phyloP scores from a whole-genome alignment of 352 stramenopile species.

The Thraustochytrium sp. region DNA sequence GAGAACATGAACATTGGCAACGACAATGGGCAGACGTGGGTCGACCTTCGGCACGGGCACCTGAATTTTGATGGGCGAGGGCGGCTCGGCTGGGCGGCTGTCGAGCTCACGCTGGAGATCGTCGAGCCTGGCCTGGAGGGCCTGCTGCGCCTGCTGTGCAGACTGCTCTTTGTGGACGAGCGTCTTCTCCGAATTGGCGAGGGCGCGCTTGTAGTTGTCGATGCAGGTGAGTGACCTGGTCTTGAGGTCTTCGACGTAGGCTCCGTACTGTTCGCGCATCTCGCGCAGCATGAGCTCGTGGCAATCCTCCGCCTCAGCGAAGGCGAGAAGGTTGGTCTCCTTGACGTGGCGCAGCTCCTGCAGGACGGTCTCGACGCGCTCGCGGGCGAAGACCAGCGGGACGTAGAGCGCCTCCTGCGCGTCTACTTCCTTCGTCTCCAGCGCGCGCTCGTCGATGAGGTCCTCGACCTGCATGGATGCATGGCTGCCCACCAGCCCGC shows the following conservation, averaged over 20 bases:
- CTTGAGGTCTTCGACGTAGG: not conserved
- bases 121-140: not conserved
- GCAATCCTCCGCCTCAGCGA: conserved; percentile 10
- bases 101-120: not conserved
- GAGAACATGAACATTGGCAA: not conserved
- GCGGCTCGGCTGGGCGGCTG: not conserved
- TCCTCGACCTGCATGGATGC: not conserved
- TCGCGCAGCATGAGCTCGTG: conserved; percentile 1
- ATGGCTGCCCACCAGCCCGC: conserved; percentile 26
- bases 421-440: not conserved
- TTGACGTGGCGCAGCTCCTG: not conserved
- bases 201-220: conserved; percentile 9
- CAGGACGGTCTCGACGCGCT: not conserved
- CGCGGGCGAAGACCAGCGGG: not conserved
- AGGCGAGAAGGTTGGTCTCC: not conserved
- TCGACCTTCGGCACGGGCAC: not conserved
- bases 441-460: not conserved
- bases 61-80: not conserved
- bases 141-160: not conserved
- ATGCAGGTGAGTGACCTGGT: not conserved
- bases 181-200: not conserved
- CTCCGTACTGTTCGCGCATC: not conserved
- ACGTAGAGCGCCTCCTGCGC: not conserved
- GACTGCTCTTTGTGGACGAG: not conserved
- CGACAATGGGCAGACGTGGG: not conserved